Base-by-base conservation (phyloP, 257 asterid genomes). In the Solanum megistacrolobum region DNA sequence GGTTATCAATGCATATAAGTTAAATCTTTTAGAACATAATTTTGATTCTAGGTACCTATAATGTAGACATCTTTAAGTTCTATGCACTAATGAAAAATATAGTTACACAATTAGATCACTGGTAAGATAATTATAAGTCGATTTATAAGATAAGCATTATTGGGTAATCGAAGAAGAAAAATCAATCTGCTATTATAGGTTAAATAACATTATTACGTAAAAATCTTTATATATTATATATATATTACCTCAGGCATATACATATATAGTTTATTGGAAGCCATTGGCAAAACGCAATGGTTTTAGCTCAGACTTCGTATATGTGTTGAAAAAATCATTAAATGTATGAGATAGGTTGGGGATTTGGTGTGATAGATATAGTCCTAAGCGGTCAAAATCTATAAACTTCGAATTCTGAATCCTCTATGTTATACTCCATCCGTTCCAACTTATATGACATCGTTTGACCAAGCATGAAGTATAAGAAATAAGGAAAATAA, bases 241-340 rank as follows among this genome's bases (percentile, higher is more conserved):
- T 12, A 29, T 39, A 31, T 29, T 29, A 29, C 31, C 31, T 21
- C 29, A 7, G 12, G 31, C 6, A 25, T 5, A 25, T 69, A 29
- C 34, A 32, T 69, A 29, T 4, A 32, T 13, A 32, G 13, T 72
- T 16, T 72, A 32, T 32, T 69, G 16, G 11, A 0, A 0, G 9
- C 12, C 12, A 29, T 14, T n/a, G 0, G 4, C 6, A 69, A 7
- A 29, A 14, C 0, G 1, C 1, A 13, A 29, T 31, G 0, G 0
- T 14, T 31, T 72, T 72, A 32, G 1, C 25, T 13, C 25, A 14
- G 1, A 14, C 18, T 31, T 2, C 1, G 2, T 31, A 31, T 31
- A 31, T 31, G 3, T 7, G 12, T 14, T 14, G 23, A 69, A 20
- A 69, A 69, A 69, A 29, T 29, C 6, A 69, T 32, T 14, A 71